Base-by-base conservation (phyloP, 352 stramenopile species). In the Phytophthora multivora region DNA sequence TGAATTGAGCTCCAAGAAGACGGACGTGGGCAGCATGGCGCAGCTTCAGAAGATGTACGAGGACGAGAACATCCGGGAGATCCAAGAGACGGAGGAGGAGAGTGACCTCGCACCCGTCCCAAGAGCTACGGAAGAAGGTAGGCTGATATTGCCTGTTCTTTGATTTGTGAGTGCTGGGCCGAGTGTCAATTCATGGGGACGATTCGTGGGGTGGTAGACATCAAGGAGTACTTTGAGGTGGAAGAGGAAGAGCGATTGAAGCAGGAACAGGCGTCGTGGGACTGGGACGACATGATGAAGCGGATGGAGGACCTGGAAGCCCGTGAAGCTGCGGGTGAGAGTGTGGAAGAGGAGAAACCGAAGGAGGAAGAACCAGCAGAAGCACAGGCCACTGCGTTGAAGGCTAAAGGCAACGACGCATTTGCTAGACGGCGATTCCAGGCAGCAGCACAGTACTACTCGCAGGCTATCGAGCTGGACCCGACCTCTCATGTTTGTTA, bases 211-310 rank as follows among this genome's bases (percentile, higher is more conserved):
- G 51, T 53, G 2, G 19, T 25, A 91, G 87, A 96, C 28, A 73
- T 93, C 11, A 77, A 84, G 23, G 78, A 89, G 48, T 96, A 83
- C 50, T 96, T 96, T 69, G 87, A 94, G 50, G 64, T 96, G 35
- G 85, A 96, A 59, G 79, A 91, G 60, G 79, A 94, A 41, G 85
- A 96, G 56, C 77, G 79, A 19, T 53, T 71, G 5, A 81, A 86
- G 31, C 78, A 90, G 36, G 86, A 90, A 41, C 61, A 83, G 15
- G 73, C 77, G 0, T 51, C 60, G 19, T 96, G 87, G 87, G 77
- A 83, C 36, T 96, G 87, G 87, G 83, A 96, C 48, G 85, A 94
- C 1, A 79, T 89, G 60, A 94, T 96, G 85, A 85, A 86, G 54
- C 82, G 85, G 36, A 91, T 96, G 71, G 85, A 96, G 55, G 84